Percentiles rank a stretch among this genome's conserved stretches.
phyloP scores from a whole-genome alignment of 257 asterid species.

The Cinchona pubescens region DNA sequence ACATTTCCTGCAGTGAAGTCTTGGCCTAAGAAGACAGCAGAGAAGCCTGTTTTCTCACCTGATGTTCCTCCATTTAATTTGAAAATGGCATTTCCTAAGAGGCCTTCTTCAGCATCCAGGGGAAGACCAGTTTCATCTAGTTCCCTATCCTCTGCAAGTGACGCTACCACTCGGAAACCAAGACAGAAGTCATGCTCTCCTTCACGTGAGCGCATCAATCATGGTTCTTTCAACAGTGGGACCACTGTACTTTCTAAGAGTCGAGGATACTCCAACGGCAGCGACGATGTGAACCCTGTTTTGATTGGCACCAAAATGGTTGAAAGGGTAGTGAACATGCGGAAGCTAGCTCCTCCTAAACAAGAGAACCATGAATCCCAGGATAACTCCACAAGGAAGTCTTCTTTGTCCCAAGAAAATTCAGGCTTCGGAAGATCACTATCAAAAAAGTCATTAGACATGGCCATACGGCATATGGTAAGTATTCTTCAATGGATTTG shows the following conservation, averaged over 20 bases:
- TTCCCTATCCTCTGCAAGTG: conserved; percentile 25
- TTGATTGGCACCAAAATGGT: conserved; percentile 81
- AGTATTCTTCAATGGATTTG: conserved; percentile 2
- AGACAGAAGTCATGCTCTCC: conserved; percentile 70
- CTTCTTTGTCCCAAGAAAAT: conserved; percentile 40
- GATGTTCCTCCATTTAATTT: conserved; percentile 33
- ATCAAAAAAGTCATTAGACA: conserved; percentile 76
- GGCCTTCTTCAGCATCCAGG: conserved; percentile 70
- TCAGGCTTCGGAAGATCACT: conserved; percentile 80
- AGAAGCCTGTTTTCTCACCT: conserved; percentile 27
- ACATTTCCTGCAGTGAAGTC: conserved; percentile 46
- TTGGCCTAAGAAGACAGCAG: conserved; percentile 48
- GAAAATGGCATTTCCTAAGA: conserved; percentile 36
- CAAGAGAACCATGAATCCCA: conserved; percentile 35
- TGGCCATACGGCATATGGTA: conserved; percentile 95
- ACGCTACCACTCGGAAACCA: conserved; percentile 31
- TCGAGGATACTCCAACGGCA: conserved; percentile 40
- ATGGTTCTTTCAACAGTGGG: conserved; percentile 24
- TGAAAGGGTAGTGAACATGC: conserved; percentile 84
- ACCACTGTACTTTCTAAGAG: conserved; percentile 38
- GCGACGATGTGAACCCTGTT: conserved; percentile 72
- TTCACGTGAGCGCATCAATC: conserved; percentile 34
- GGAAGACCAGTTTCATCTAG: conserved; percentile 38
- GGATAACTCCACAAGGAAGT: conserved; percentile 41
- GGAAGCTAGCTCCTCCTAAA: conserved; percentile 87